Percentiles rank a stretch among this genome's conserved stretches.
phyloP scores from a whole-genome alignment of 495 filamentous ascomycete genomes.

The Cenococcum geophilum region DNA sequence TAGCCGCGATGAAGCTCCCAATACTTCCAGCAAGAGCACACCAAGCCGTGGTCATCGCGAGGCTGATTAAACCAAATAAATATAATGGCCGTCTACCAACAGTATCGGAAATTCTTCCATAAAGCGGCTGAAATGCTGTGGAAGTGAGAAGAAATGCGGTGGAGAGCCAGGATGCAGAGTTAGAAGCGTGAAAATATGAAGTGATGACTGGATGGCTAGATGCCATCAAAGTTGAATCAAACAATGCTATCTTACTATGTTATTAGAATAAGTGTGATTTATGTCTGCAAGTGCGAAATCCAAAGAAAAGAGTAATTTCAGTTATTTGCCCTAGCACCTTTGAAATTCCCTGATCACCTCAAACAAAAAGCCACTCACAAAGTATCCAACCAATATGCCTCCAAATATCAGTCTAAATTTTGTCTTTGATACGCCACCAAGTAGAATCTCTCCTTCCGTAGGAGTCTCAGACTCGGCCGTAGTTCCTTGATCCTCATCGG shows the following conservation, averaged over 20 bases:
- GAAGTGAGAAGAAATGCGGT: conserved; percentile 73
- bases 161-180: conserved; percentile 73
- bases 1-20: conserved; percentile 62
- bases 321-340: too few species aligned
- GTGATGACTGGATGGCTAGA: conserved; percentile 78
- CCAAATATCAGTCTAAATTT: conserved; percentile 51
- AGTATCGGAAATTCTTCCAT: conserved; percentile 65
- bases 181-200: conserved; percentile 67
- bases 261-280: not conserved
- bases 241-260: conserved; percentile 46
- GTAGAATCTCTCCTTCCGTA: conserved; percentile 8
- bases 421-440: conserved; percentile 22
- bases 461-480: conserved; percentile 6
- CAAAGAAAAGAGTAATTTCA: too few species aligned
- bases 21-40: conserved; percentile 68
- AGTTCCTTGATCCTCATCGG: conserved; percentile 20
- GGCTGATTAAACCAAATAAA: conserved; percentile 55
- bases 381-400: conserved; percentile 45
- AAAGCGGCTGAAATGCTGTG: conserved; percentile 66
- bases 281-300: too few species aligned
- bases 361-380: conserved; percentile 28
- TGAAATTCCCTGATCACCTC: not conserved
- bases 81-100: conserved; percentile 66
- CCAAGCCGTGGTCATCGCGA: conserved; percentile 62
- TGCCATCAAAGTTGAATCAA: conserved; percentile 76